Base-by-base conservation (phyloP, 2,329 filamentous ascomycete species). In the Diaporthe batatas region DNA sequence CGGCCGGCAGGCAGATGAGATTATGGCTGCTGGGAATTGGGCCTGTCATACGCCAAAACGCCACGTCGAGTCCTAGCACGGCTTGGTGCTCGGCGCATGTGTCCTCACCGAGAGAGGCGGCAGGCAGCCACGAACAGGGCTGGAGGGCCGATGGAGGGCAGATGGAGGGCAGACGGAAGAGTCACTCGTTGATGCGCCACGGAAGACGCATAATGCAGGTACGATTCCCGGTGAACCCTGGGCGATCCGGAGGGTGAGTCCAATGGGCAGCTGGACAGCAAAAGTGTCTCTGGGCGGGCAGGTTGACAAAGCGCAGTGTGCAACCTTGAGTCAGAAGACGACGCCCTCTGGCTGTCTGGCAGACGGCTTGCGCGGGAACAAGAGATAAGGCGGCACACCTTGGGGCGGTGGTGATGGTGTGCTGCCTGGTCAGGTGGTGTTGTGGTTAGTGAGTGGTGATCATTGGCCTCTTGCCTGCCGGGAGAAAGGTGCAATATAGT, bases 141-240 rank as follows among this genome's bases (percentile, higher is more conserved):
- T 6, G 42, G 16, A n/a, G n/a, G n/a, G n/a, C n/a, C n/a, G n/a
- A n/a, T n/a, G n/a, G n/a, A n/a, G n/a, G n/a, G n/a, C n/a, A n/a
- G n/a, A n/a, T n/a, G n/a, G 23, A 62, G 42, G 58, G n/a, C 39
- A 64, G 39, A 42, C 5, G n/a, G 21, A 55, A 42, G 49, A 47
- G 70, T 73, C 73, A 75, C 42, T 69, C 65, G 74, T n/a, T 34
- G 44, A 10, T 53, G 59, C 59, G 64, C 68, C 74, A 74, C 64
- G 16, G 53, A 57, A 51, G 67, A 68, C 71, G 73, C 74, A 70
- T 65, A 53, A 75, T 75, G 74, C 74, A 75, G 71, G 73, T 73
- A 74, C 74, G 49, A 71, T 44, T 49, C 16, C 59, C 57, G 49
- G 18, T n/a, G 67, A 54, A 55, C 34, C 59, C 36, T 54, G 59